These are phyloP conservation scores for Rosa chinensis DNA, from an alignment of 306 rosid genomes.

Conservation along the genomic window DNA sequence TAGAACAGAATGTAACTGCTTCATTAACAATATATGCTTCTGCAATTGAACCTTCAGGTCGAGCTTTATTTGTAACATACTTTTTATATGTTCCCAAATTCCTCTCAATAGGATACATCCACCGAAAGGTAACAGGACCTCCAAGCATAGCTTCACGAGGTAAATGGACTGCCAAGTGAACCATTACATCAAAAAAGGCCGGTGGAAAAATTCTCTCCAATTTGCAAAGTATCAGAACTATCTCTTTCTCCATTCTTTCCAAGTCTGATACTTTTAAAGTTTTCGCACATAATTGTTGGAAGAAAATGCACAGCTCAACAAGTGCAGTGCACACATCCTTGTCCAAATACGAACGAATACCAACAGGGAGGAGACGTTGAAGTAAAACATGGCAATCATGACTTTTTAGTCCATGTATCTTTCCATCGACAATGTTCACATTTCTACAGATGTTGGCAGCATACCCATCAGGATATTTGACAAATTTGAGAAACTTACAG, in stretches of 20 bases:
- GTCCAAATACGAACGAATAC: neutral
- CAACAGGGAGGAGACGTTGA: neutral
- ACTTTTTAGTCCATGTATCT: neutral
- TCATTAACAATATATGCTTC: too few relatives aligned
- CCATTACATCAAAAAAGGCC: neutral
- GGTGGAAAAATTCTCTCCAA: neutral
- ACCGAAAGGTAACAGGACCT: neutral
- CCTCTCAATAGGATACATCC: slow-evolving; percentile 5
- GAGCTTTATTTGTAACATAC: too few relatives aligned
- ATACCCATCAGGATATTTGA: too few relatives aligned
- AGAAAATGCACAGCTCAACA: neutral
- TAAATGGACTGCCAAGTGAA: neutral
- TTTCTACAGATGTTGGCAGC: too few relatives aligned
- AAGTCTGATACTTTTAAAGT: neutral
- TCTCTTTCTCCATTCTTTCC: neutral
- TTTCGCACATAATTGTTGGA: neutral
- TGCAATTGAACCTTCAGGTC: too few relatives aligned
- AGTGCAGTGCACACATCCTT: neutral
- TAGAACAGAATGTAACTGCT: too few relatives aligned
- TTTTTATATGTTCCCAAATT: too few relatives aligned
- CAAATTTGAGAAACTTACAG: too few relatives aligned
- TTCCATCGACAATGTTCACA: neutral
- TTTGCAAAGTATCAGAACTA: neutral
- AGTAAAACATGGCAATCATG: slow-evolving; percentile 4
- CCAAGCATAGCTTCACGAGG: neutral